Percentiles rank a stretch among this genome's conserved stretches.
These are phyloP conservation scores for Shiraia sp. DNA, from an alignment of 2,329 filamentous ascomycete genomes.

Conservation along the genomic window DNA sequence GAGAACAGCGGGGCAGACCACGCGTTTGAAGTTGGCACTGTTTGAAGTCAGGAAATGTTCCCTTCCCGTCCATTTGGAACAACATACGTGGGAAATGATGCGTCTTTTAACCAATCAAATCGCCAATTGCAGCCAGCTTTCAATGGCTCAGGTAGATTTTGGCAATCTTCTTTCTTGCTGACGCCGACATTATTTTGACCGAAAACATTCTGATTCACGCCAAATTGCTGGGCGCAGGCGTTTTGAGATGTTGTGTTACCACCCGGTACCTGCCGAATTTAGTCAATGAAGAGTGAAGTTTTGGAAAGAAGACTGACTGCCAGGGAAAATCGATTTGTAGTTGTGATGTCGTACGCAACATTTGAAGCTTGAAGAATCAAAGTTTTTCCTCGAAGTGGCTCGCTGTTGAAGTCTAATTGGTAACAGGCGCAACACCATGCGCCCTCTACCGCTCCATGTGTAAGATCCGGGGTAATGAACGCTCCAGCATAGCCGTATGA, in stretches of 20 bases:
- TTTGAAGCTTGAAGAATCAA: constrained; percentile 69
- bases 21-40: constrained; percentile 44
- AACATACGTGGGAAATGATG: constrained; percentile 37
- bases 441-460: constrained; percentile 54
- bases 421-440: constrained; percentile 72
- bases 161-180: constrained; percentile 33
- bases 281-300: constrained; percentile 5
- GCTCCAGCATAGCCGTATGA: constrained; percentile 69
- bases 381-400: constrained; percentile 60
- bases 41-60: constrained; percentile 23
- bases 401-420: constrained; percentile 62
- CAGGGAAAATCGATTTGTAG: constrained; percentile 40
- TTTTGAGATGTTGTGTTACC: constrained; percentile 42
- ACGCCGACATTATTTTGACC: constrained; percentile 35
- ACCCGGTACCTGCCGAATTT: constrained; percentile 36
- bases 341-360: constrained; percentile 52
- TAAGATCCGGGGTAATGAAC: constrained; percentile 47
- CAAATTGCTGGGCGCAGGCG: constrained; percentile 39
- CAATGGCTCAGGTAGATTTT: constrained; percentile 36
- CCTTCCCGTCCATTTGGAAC: constrained; percentile 3
- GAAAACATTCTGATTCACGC: constrained; percentile 38
- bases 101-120: constrained; percentile 43
- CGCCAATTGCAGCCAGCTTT: constrained; percentile 37
- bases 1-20: constrained; percentile 39
- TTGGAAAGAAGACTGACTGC: constrained; percentile 27